Evolutionary conservation across 2,329 filamentous ascomycete genomes (phyloP), one percentile per base, ranked within the genome.

Genomic region (Fusarium armeniacum): DNA sequence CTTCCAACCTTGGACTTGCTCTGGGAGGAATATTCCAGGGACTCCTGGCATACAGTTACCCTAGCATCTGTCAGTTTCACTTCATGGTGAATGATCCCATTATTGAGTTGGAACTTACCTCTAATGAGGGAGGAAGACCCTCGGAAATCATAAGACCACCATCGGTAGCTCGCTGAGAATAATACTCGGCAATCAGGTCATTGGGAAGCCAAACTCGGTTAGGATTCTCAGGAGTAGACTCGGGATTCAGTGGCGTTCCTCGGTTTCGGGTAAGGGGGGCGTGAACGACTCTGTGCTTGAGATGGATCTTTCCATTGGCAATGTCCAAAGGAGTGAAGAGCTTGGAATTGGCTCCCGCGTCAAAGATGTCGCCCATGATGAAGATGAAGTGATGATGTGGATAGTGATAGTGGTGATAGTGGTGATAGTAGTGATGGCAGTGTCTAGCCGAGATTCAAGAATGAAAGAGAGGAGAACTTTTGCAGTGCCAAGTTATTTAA

Each of bases 1-100:
- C 16, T 83, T 85, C 90, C 89, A 92, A 0, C 82, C 85, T 1
- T 81, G 81, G 46, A 87, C 81, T 69, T 90, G 88, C 24, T 80
- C 82, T 2, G 82, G 76, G 43, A 77, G 84, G 70, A 82, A 90
- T 71, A 91, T 86, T 2, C 87, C 88, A 0, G 90, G 89, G 0
- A 84, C 83, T 56, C 87, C 85, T 40, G 78, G 72, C 69, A 77
- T 78, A 7, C 73, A 77, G 32, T 78, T 78, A 1, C 76, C 74
- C 74, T 77, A 11, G 3, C 2, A 16, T 30, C 15, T 47, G 36
- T 67, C 4, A 62, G 40, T 6, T 12, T 15, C 11, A 3, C 22
- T 12, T 15, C 11, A 2, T 26, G 2, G 1, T 1, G 2, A 8
- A 2, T 6, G 4, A 16, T 7, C 3, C 8, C 2, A 22, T 1